A percentile compares a stretch with the other conserved stretches of the same genome.
phyloP scores from a whole-genome alignment of 2,329 filamentous ascomycete species.

The Zymoseptoria passerinii region DNA sequence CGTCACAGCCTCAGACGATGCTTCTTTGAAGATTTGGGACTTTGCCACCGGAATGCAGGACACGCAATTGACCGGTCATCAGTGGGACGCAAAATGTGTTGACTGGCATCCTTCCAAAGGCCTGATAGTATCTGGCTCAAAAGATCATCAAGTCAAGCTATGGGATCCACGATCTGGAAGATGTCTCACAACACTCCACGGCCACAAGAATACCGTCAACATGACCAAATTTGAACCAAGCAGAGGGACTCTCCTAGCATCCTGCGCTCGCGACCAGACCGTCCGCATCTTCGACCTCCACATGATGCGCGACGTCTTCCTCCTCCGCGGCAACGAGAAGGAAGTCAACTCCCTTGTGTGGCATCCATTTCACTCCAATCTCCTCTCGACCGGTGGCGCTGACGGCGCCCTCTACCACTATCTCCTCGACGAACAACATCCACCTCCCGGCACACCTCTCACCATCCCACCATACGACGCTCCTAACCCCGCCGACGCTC shows the following conservation, averaged over 20 bases:
- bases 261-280: slow-evolving; percentile 85
- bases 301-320: slow-evolving; percentile 96
- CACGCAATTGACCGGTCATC: slow-evolving; percentile 79
- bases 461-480: slow-evolving; percentile 78
- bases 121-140: slow-evolving; percentile 87
- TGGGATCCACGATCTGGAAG: slow-evolving; percentile 93
- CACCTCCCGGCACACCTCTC: slow-evolving; percentile 62
- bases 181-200: slow-evolving; percentile 87
- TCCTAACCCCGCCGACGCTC: slow-evolving; percentile 67
- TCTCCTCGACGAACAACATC: slow-evolving; percentile 88
- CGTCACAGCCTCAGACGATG: slow-evolving; percentile 90
- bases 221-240: slow-evolving; percentile 85
- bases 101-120: slow-evolving; percentile 98
- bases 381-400: slow-evolving; percentile 82
- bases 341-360: slow-evolving; percentile 87
- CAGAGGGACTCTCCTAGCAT: slow-evolving; percentile 76
- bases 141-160: slow-evolving; percentile 93
- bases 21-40: slow-evolving; percentile 88
- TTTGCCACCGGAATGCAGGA: slow-evolving; percentile 82
- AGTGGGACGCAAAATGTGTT: slow-evolving; percentile 94
- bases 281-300: slow-evolving; percentile 89
- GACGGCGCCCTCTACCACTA: slow-evolving; percentile 90
- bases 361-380: slow-evolving; percentile 84
- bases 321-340: slow-evolving; percentile 91
- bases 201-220: slow-evolving; percentile 94